A percentile compares a stretch with the other conserved stretches of the same genome.
These are phyloP conservation scores for Boletus rufocinnamomeus DNA, from an alignment of 768 basidiomycete species.

Conservation along the genomic window DNA sequence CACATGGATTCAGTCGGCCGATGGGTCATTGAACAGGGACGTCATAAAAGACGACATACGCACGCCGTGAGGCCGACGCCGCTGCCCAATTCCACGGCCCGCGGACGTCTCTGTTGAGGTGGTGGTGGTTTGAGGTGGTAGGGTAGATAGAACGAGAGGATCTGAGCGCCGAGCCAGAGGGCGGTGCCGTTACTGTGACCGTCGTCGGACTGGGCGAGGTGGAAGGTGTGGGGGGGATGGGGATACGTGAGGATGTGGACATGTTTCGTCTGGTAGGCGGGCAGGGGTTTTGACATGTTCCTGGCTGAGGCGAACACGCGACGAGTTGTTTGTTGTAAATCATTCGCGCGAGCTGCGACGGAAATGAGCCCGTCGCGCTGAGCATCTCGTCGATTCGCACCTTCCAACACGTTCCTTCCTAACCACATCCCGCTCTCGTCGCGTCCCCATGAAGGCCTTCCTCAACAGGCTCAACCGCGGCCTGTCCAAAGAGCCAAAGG, in stretches of 20 bases:
- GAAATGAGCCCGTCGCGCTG: conserved; percentile 27
- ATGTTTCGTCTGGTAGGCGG: conserved; percentile 70
- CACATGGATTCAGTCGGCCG: neutral
- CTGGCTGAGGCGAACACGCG: neutral
- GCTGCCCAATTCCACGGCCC: conserved; percentile 76
- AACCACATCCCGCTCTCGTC: neutral
- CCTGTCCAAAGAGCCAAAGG: conserved; percentile 50
- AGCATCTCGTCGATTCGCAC: conserved; percentile 13
- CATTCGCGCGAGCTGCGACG: conserved; percentile 2
- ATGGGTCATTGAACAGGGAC: neutral
- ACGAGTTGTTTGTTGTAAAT: neutral
- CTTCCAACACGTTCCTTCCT: neutral
- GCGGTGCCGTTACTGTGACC: conserved; percentile 76
- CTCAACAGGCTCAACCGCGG: conserved; percentile 73
- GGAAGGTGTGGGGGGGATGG: conserved; percentile 44
- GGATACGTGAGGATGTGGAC: conserved; percentile 45
- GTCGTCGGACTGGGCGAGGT: conserved; percentile 58
- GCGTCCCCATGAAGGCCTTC: conserved; percentile 74
- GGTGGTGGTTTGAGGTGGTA: conserved; percentile 34
- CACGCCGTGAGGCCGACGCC: conserved; percentile 81
- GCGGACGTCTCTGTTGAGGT: conserved; percentile 28
- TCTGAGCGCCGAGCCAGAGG: conserved; percentile 83
- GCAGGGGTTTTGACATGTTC: conserved; percentile 27
- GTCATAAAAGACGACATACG: conserved; percentile 32
- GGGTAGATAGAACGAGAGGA: conserved; percentile 63